Base-by-base conservation (phyloP, 2,329 filamentous ascomycete genomes). In the Colletotrichum euphorbiae region DNA sequence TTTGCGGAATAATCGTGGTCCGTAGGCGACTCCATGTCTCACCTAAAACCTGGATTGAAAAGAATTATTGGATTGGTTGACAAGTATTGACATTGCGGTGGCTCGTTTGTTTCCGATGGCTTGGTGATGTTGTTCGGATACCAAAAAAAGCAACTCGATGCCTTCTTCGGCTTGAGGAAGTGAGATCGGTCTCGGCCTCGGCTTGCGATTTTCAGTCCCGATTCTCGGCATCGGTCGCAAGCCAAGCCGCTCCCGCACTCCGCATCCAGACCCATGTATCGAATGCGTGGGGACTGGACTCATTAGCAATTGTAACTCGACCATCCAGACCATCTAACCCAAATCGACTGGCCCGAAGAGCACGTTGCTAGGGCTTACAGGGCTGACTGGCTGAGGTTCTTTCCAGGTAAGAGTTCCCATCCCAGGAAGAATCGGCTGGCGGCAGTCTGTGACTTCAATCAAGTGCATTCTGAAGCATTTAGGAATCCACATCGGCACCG, bases 1-100 rank as follows among this genome's bases (percentile, higher is more conserved):
- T 56, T 67, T 67, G 43, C 67, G 63, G 43, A 61, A 54, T 19
- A 69, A 56, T 33, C 63, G 56, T 15, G 67, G 56, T 19, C 45
- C n/a, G 56, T 48, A 8, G 28, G 7, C 11, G 67, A 42, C 38
- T 67, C 51, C 67, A 69, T 69, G 7, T 12, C 12, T 28, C 5
- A 6, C 12, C 6, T 51, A 1, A 21, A 56, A 7, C 7, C 4
- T 8, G 17, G 13, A 60, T 21, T 28, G 28, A 28, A 28, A 1
- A 28, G 2, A 33, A 12, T 51, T 12, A 17, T 31, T 2, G 7
- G 13, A 8, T 9, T 15, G 12, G 3, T 19, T 11, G 24, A 31
- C 15, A 51, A 31, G 28, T n/a, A n/a, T 19, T n/a, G 28, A 24
- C 12, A n/a, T 38, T 12, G 40, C 17, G 43, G 56, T 38, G 56